Conservation (phyloP, 805 yeast species). For the Metschnikowia sp. region DNA sequence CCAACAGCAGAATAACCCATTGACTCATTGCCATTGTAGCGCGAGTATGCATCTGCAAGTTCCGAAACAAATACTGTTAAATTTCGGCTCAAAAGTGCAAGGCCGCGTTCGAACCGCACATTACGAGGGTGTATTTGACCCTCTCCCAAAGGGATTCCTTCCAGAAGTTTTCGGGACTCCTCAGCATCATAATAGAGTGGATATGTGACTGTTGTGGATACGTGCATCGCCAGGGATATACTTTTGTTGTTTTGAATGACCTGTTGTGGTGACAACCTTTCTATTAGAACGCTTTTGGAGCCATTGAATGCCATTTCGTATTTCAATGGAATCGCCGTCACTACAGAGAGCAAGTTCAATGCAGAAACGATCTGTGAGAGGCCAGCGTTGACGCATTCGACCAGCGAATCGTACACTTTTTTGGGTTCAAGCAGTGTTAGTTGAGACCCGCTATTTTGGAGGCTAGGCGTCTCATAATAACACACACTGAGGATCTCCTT, state of each 20-base stretch:
- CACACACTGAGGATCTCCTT: conserved; percentile 29
- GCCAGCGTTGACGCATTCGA: conserved; percentile 32
- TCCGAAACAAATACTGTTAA: conserved; percentile 24
- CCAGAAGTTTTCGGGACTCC: conserved; percentile 18
- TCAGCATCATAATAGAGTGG: conserved; percentile 29
- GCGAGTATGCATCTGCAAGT: conserved; percentile 17
- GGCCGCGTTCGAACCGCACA: conserved; percentile 31
- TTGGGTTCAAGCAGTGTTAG: not conserved
- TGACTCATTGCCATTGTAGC: conserved; percentile 9
- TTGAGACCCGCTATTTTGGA: not conserved
- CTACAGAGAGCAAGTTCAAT: conserved; percentile 21
- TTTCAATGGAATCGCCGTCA: conserved; percentile 25
- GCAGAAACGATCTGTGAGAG: conserved; percentile 29
- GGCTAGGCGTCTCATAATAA: conserved; percentile 17
- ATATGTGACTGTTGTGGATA: conserved; percentile 10
- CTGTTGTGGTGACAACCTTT: conserved; percentile 14
- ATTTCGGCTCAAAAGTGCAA: conserved; percentile 31
- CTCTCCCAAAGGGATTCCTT: not conserved
- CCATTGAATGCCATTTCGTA: conserved; percentile 27
- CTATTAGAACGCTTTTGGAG: conserved; percentile 22
- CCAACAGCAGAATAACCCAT: conserved; percentile 8
- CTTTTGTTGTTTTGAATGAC: conserved; percentile 1
- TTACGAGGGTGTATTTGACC: conserved; percentile 16
- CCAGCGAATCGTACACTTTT: conserved; percentile 12
- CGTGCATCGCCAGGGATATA: conserved; percentile 5